Percentiles rank a stretch among this genome's conserved stretches.
phyloP scores from a whole-genome alignment of 192 early-diverging fungal genomes.

The Mortierella claussenii region DNA sequence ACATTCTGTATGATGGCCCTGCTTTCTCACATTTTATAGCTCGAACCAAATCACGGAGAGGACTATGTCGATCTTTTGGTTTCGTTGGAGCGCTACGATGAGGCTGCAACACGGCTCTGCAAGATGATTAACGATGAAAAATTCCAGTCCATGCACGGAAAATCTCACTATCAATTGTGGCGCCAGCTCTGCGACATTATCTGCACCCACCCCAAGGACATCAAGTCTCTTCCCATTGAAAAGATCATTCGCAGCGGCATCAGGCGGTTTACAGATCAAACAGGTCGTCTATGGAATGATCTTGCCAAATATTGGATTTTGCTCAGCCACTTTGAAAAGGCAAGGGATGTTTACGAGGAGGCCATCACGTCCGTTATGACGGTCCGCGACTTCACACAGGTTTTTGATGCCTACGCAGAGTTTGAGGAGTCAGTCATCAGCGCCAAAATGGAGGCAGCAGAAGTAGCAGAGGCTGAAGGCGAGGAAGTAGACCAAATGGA shows the following conservation, averaged over 20 bases:
- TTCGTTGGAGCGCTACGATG: constrained; percentile 71
- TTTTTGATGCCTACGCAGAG: constrained; percentile 97
- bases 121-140: constrained; percentile 77
- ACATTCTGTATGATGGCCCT: not conserved
- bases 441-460: constrained; percentile 77
- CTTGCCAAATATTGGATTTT: constrained; percentile 87
- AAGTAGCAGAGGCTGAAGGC: constrained; percentile 61
- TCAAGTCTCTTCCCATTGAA: constrained; percentile 80
- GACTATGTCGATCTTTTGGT: constrained; percentile 79
- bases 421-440: constrained; percentile 87
- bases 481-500: constrained; percentile 66
- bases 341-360: constrained; percentile 95
- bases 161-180: constrained; percentile 83
- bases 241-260: constrained; percentile 88
- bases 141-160: constrained; percentile 74
- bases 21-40: constrained; percentile 21
- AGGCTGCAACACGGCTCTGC: constrained; percentile 81
- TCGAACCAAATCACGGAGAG: constrained; percentile 84
- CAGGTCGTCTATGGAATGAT: constrained; percentile 88
- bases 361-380: constrained; percentile 81
- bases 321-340: constrained; percentile 81
- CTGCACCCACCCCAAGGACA: constrained; percentile 73
- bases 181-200: constrained; percentile 85
- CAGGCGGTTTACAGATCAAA: constrained; percentile 80
- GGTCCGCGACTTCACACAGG: constrained; percentile 91